Percentiles rank a stretch among this genome's conserved stretches.
Evolutionary conservation across 179 eudicot genomes (phyloP).

Genomic region (Vitellaria paradoxa): DNA sequence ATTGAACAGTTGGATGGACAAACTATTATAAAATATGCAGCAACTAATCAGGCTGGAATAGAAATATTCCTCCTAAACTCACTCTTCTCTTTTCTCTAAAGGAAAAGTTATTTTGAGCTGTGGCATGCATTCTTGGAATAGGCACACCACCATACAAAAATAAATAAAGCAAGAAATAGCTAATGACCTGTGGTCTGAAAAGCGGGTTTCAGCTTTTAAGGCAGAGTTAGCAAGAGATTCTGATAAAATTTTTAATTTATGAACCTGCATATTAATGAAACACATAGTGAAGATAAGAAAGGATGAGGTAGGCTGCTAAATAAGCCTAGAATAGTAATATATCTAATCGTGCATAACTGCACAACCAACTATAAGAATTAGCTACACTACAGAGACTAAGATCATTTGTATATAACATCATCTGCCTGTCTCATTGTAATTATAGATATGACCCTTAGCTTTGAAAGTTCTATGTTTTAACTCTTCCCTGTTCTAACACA

Average conservation of each 20-base stretch:
- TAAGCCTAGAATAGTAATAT: not conserved
- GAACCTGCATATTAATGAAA: constrained; percentile 46
- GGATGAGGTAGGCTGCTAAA: not conserved
- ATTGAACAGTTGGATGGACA: too few species aligned
- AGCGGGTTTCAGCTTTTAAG: constrained; percentile 56
- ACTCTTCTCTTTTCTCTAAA: not conserved
- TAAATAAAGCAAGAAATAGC: not conserved
- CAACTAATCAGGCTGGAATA: not conserved
- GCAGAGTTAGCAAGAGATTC: constrained; percentile 72
- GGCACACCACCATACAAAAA: not conserved
- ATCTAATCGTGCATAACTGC: constrained; percentile 1
- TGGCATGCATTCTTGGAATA: not conserved
- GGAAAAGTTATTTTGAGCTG: not conserved
- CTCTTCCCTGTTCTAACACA: not conserved
- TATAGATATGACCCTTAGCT: not conserved
- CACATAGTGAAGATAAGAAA: not conserved
- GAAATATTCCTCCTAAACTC: not conserved
- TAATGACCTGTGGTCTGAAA: constrained; percentile 57
- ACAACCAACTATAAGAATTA: not conserved
- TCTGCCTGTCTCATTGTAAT: not conserved
- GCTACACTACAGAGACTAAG: not conserved
- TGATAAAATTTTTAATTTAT: constrained; percentile 59
- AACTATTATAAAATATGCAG: too few species aligned
- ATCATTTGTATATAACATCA: not conserved
- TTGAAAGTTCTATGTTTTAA: not conserved